phyloP scores from a whole-genome alignment of 1,284 basidiomycete genomes.

The Tilletia caries region DNA sequence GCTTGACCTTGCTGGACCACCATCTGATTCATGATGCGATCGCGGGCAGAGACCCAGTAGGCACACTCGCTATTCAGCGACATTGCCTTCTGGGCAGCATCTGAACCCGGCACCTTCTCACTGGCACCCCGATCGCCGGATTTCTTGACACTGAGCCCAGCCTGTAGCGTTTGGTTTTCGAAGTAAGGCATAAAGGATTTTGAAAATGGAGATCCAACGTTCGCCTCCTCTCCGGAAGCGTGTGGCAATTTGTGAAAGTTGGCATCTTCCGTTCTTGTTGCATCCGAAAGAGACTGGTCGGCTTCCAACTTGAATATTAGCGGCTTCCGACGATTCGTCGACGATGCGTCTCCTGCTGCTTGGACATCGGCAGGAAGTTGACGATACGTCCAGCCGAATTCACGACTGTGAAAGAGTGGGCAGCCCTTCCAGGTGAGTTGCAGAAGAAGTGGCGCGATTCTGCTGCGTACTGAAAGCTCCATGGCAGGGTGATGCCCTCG shows the following conservation, averaged over 20 bases:
- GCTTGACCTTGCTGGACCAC: slow-evolving; percentile 74
- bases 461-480: slow-evolving; percentile 80
- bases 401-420: slow-evolving; percentile 79
- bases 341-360: slow-evolving; percentile 10
- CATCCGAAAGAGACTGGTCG: slow-evolving; percentile 24
- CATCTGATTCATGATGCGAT: slow-evolving; percentile 88
- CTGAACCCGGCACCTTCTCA: slow-evolving; percentile 58
- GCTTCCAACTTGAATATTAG: slow-evolving; percentile 32
- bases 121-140: background rate
- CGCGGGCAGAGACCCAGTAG: slow-evolving; percentile 94
- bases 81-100: slow-evolving; percentile 72
- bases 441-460: slow-evolving; percentile 78
- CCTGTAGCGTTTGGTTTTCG: slow-evolving; percentile 65
- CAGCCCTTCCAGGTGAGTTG: slow-evolving; percentile 81
- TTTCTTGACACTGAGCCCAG: background rate
- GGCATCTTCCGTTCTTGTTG: background rate
- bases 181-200: slow-evolving; percentile 87
- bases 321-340: slow-evolving; percentile 31
- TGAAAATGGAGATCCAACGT: slow-evolving; percentile 85
- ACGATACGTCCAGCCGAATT: slow-evolving; percentile 80
- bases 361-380: background rate
- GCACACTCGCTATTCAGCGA: slow-evolving; percentile 92
- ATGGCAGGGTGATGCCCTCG: slow-evolving; percentile 54
- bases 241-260: slow-evolving; percentile 89
- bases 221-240: slow-evolving; percentile 87